Evolutionary conservation across 306 rosid genomes (phyloP).

Genomic region (Malus fusca): DNA sequence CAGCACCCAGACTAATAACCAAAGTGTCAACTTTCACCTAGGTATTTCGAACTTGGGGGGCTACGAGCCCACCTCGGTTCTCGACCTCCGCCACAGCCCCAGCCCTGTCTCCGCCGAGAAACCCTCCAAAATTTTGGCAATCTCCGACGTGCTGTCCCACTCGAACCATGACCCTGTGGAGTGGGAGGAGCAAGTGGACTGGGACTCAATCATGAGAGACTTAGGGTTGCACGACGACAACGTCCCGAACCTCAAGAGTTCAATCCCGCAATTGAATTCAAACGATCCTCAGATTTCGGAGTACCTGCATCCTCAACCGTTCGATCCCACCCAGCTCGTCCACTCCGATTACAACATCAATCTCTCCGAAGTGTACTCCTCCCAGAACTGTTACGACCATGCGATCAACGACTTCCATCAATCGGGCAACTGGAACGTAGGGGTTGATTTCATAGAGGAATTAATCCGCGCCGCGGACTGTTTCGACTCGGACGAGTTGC

Average conservation of each 20-base stretch:
- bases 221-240: constrained; percentile 63
- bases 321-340: constrained; percentile 36
- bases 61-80: constrained; percentile 84
- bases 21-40: constrained; percentile 2
- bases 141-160: constrained; percentile 18
- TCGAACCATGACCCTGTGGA: constrained; percentile 31
- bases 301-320: constrained; percentile 35
- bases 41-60: not conserved
- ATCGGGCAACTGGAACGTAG: constrained; percentile 20
- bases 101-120: constrained; percentile 45
- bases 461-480: constrained; percentile 67
- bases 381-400: constrained; percentile 19
- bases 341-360: constrained; percentile 32
- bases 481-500: constrained; percentile 58
- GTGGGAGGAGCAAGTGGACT: constrained; percentile 70
- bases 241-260: constrained; percentile 15
- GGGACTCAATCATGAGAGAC: constrained; percentile 79
- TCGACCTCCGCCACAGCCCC: constrained; percentile 72
- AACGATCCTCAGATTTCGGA: constrained; percentile 27
- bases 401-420: constrained; percentile 12
- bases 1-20: not conserved
- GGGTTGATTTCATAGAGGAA: constrained; percentile 62
- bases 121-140: constrained; percentile 10
- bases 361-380: constrained; percentile 40
- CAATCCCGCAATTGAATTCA: constrained; percentile 4